phyloP scores from a whole-genome alignment of 2,329 filamentous ascomycete genomes.

The Lojkania enalia region DNA sequence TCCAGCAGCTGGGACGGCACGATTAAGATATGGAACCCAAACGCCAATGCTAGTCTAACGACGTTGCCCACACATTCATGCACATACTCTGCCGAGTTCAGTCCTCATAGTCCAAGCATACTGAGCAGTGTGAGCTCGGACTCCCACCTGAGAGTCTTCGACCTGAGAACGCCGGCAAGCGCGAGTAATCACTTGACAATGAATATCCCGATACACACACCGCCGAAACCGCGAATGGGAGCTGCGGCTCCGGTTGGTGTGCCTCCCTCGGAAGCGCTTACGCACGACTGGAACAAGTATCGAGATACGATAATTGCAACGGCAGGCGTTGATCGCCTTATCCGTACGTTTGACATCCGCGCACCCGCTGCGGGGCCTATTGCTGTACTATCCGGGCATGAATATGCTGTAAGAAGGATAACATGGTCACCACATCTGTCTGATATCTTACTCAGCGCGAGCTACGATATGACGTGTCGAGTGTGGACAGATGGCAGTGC shows the following conservation, averaged over 20 bases:
- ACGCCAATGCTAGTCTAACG: conserved; percentile 70
- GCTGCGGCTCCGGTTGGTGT: conserved; percentile 46
- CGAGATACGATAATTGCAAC: conserved; percentile 81
- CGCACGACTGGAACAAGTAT: conserved; percentile 99
- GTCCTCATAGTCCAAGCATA: conserved; percentile 81
- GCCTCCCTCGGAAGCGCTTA: conserved; percentile 80
- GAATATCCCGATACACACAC: conserved; percentile 80
- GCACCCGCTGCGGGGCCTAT: conserved; percentile 73
- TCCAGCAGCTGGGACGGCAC: conserved; percentile 96
- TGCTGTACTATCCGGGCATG: conserved; percentile 77
- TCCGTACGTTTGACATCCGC: conserved; percentile 89
- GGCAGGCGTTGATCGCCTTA: conserved; percentile 82
- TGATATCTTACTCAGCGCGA: conserved; percentile 83
- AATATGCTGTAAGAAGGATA: conserved; percentile 84
- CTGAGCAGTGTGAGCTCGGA: conserved; percentile 88
- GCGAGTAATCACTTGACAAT: conserved; percentile 85
- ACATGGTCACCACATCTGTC: conserved; percentile 94
- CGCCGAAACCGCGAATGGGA: conserved; percentile 57
- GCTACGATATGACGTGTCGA: conserved; percentile 97
- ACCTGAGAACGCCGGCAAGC: conserved; percentile 82
- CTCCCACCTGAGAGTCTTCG: conserved; percentile 86
- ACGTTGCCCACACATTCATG: conserved; percentile 91
- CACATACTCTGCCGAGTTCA: conserved; percentile 91
- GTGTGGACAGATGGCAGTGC: conserved; percentile 84
- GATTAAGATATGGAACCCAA: conserved; percentile 92